phyloP scores from a whole-genome alignment of 371 early-diverging fungal genomes.

The Rhizomucor pusillus region DNA sequence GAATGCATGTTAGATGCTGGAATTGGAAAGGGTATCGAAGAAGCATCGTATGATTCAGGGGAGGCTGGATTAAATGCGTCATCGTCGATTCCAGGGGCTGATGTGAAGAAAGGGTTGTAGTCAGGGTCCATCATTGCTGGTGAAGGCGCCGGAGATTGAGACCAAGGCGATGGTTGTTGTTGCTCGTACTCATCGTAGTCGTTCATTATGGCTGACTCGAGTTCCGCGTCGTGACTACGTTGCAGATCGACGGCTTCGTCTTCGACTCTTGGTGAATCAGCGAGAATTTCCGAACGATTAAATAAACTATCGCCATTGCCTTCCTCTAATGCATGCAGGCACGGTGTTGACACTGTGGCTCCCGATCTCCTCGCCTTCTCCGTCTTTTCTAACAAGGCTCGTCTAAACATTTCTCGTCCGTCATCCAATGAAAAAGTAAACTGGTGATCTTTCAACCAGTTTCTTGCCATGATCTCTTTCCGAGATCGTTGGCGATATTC shows the following conservation, averaged over 20 bases:
- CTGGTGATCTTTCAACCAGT: constrained; percentile 15
- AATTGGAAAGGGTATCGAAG: constrained; percentile 35
- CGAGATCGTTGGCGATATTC: constrained; percentile 45
- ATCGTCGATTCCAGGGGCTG: constrained; percentile 57
- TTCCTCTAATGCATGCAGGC: constrained; percentile 29
- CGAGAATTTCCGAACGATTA: constrained; percentile 24
- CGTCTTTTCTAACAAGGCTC: constrained; percentile 32
- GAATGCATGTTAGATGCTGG: constrained; percentile 53
- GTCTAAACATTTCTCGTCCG: constrained; percentile 30
- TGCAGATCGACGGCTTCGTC: not conserved
- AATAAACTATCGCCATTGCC: constrained; percentile 11
- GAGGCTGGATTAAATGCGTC: constrained; percentile 60
- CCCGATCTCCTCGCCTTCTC: constrained; percentile 19
- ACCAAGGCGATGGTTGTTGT: constrained; percentile 58
- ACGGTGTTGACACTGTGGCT: constrained; percentile 34
- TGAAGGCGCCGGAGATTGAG: constrained; percentile 64
- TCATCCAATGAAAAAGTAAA: constrained; percentile 20
- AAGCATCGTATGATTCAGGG: constrained; percentile 30
- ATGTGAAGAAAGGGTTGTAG: constrained; percentile 59
- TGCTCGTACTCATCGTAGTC: constrained; percentile 51
- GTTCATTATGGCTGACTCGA: constrained; percentile 12
- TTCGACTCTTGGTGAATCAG: constrained; percentile 18
- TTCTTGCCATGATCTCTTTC: constrained; percentile 11
- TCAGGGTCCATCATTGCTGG: constrained; percentile 62
- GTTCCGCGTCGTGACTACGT: constrained; percentile 2